Base-by-base conservation (phyloP, 2,329 filamentous ascomycete genomes). In the Calonectria honghensis region DNA sequence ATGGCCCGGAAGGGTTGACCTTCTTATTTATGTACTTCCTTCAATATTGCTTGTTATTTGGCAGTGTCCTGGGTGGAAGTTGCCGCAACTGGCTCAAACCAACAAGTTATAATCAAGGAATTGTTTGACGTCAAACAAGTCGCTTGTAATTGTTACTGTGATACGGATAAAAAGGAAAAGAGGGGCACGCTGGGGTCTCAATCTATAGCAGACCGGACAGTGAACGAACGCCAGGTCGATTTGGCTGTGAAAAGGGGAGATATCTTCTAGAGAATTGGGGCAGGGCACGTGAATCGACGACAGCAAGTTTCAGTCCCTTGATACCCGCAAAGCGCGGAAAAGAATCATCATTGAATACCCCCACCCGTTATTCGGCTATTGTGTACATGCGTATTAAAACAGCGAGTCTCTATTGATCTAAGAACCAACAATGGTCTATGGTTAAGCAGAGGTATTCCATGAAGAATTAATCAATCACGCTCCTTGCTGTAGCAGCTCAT, bases 321-420 rank as follows among this genome's bases (percentile, higher is more conserved):
- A 31, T 13, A 3, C 1, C 31, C 24, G 18, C 20, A n/a, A n/a
- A 6, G 18, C 4, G 16, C 3, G 20, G 18, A 57, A 57, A 16
- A 32, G 35, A 39, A 39, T 16, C 3, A 10, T 18, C 14, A 7
- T 14, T 29, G 35, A 27, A 45, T 63, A 41, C 27, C 37, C 7
- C 27, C 35, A 10, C 41, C 18, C 24, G 11, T 41, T 63, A 27
- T 24, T 24, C 37, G 18, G 5, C 6, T 29, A 18, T 41, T 14
- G 37, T 18, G n/a, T 5, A 37, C 5, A 39, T 27, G 18, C 5
- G 24, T 16, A 41, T 39, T 41, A 24, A 48, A 48, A n/a, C 7
- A 29, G 35, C 14, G 41, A 31, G 18, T 63, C 35, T 61, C 32
- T 61, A 63, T 41, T 37, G 10, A 63, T 63, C 35, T 63, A 41